Evolutionary conservation across 2,329 filamentous ascomycete genomes (phyloP).

Genomic region (Verticillium alfalfae): DNA sequence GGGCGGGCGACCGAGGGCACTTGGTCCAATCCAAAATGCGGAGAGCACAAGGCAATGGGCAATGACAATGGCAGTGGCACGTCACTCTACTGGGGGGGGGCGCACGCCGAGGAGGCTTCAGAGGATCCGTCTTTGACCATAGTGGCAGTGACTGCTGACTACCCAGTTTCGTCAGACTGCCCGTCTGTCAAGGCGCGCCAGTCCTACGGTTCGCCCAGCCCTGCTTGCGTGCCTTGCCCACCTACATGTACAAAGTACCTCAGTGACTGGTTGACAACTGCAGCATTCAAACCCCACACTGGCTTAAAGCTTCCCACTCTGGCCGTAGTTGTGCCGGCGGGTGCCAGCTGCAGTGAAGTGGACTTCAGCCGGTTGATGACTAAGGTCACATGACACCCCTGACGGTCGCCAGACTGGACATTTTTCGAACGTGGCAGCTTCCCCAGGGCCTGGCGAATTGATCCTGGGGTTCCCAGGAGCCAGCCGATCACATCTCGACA

Average conservation of each 20-base stretch:
- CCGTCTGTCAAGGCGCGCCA: too few species aligned
- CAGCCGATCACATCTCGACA: conserved; percentile 1
- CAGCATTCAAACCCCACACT: background rate
- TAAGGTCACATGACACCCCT: conserved; percentile 25
- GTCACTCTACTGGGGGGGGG: background rate
- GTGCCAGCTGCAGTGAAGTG: too few species aligned
- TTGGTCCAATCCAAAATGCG: background rate
- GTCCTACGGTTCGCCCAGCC: too few species aligned
- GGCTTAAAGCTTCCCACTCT: background rate
- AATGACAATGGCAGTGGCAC: background rate
- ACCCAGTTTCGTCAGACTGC: background rate
- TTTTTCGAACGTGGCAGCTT: conserved; percentile 52
- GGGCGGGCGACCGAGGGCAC: background rate
- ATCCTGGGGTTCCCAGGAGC: conserved; percentile 8
- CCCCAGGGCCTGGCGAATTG: conserved; percentile 11
- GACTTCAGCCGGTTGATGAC: background rate
- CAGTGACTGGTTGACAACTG: background rate
- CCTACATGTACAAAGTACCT: too few species aligned
- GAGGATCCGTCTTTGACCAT: background rate
- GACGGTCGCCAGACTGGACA: conserved; percentile 20
- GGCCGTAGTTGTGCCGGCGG: too few species aligned
- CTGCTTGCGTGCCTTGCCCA: background rate
- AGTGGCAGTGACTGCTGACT: background rate
- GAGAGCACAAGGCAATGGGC: background rate
- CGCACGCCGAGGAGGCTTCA: background rate